Conservation (phyloP, 805 yeast genomes). For the Candida dendrica region DNA sequence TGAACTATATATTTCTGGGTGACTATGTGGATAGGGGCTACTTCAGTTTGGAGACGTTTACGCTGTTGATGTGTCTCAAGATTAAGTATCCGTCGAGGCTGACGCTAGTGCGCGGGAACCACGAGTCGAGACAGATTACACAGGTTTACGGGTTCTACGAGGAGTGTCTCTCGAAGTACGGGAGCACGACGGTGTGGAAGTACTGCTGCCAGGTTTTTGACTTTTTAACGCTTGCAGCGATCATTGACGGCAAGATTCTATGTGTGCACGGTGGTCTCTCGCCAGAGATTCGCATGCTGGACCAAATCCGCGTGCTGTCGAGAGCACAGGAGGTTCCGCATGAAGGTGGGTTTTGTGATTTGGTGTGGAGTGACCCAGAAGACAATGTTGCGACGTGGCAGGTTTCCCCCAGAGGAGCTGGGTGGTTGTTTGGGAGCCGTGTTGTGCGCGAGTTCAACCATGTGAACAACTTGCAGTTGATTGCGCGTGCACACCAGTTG, state of each 20-base stretch:
- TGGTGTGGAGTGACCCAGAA: constrained; percentile 97
- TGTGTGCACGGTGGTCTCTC: constrained; percentile 98
- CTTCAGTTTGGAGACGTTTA: constrained; percentile 89
- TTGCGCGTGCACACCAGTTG: constrained; percentile 95
- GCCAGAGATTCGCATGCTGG: constrained; percentile 95
- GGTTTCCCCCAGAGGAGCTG: constrained; percentile 96
- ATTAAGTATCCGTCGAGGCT: constrained; percentile 80
- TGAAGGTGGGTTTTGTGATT: constrained; percentile 97
- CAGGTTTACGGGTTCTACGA: constrained; percentile 98
- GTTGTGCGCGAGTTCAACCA: constrained; percentile 95
- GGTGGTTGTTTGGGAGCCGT: constrained; percentile 93
- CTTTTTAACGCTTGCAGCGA: constrained; percentile 88
- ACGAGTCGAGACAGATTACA: constrained; percentile 95
- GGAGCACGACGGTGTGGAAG: constrained; percentile 93
- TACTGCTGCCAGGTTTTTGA: constrained; percentile 95
- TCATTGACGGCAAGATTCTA: constrained; percentile 86
- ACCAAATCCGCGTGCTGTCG: constrained; percentile 87
- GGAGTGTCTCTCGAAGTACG: constrained; percentile 88
- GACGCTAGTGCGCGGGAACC: constrained; percentile 95
- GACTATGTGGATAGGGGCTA: constrained; percentile 98
- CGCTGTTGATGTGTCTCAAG: constrained; percentile 86
- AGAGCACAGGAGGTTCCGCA: constrained; percentile 98
- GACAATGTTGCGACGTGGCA: constrained; percentile 94
- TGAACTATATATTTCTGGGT: constrained; percentile 82
- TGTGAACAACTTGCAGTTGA: constrained; percentile 78